Percentiles rank a stretch among this genome's conserved stretches.
Evolutionary conservation across 495 filamentous ascomycete genomes (phyloP).

Genomic region (Chaetomium fimeti): DNA sequence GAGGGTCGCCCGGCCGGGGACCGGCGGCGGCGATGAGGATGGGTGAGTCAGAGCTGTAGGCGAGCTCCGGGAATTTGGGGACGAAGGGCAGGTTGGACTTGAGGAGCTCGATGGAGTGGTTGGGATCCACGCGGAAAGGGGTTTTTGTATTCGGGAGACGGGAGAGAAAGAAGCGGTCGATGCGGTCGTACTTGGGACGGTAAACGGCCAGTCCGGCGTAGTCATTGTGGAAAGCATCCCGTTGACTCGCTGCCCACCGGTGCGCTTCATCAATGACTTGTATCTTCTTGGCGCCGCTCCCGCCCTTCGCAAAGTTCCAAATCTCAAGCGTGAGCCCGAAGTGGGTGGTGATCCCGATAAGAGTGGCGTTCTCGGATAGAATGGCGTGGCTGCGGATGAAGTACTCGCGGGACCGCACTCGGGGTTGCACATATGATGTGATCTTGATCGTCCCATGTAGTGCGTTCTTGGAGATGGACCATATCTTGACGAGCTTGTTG

Average conservation of each 20-base stretch:
- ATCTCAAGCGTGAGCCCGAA: conserved; percentile 35
- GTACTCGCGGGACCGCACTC: conserved; percentile 34
- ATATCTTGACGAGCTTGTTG: conserved; percentile 33
- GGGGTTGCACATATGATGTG: conserved; percentile 32
- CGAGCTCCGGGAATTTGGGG: conserved; percentile 36
- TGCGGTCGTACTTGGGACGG: conserved; percentile 31
- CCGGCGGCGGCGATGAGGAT: conserved; percentile 33
- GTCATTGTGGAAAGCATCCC: conserved; percentile 29
- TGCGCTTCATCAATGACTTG: conserved; percentile 37
- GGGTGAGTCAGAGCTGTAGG: conserved; percentile 29
- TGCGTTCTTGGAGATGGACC: conserved; percentile 28
- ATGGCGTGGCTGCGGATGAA: conserved; percentile 35
- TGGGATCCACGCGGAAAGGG: conserved; percentile 32
- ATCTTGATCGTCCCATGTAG: conserved; percentile 32
- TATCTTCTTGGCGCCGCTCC: conserved; percentile 27
- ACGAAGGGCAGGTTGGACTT: conserved; percentile 31
- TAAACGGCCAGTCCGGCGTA: conserved; percentile 33
- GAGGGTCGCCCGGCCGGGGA: conserved; percentile 30
- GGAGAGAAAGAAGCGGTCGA: conserved; percentile 33
- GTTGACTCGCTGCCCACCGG: conserved; percentile 31
- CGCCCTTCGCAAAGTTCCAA: conserved; percentile 33
- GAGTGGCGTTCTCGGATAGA: conserved; percentile 30
- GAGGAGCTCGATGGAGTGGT: conserved; percentile 29
- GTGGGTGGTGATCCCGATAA: conserved; percentile 34
- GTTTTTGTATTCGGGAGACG: conserved; percentile 27